Conservation (phyloP, 129 eudicot genomes). For the Lactuca saligna region DNA sequence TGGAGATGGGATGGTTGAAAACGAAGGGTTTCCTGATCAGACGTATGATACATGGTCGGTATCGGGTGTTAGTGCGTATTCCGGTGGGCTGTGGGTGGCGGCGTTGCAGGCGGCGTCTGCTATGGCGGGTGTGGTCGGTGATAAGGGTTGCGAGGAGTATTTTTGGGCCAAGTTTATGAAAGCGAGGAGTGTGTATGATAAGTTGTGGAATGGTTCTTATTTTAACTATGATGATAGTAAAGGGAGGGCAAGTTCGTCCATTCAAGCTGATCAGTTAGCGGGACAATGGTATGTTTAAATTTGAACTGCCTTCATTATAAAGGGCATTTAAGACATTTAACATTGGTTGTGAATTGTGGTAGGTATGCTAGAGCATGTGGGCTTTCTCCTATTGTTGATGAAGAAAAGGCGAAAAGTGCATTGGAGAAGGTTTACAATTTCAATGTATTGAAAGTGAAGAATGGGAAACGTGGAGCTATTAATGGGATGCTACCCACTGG, state of each 20-base stretch:
- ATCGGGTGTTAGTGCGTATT: conserved; percentile 84
- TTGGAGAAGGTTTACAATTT: conserved; percentile 65
- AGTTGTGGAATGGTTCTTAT: conserved; percentile 91
- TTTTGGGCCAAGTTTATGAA: conserved; percentile 76
- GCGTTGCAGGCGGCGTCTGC: conserved; percentile 95
- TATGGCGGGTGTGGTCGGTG: conserved; percentile 76
- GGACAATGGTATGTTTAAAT: conserved; percentile 73
- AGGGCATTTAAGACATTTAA: background rate
- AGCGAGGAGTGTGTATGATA: conserved; percentile 77
- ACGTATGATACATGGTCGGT: conserved; percentile 98
- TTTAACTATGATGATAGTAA: conserved; percentile 78
- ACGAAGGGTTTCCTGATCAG: conserved; percentile 98
- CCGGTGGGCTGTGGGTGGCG: conserved; percentile 98
- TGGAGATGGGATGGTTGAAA: conserved; percentile 96
- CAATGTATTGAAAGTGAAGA: conserved; percentile 72
- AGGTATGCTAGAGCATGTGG: conserved; percentile 99
- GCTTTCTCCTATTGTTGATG: conserved; percentile 78
- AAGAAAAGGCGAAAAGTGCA: conserved; percentile 72
- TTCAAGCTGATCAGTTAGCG: conserved; percentile 98
- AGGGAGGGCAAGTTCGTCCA: conserved; percentile 66
- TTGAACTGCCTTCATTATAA: background rate
- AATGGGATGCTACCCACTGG: conserved; percentile 96
- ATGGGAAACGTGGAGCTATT: conserved; percentile 78
- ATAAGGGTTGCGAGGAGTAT: conserved; percentile 71
- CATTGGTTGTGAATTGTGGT: conserved; percentile 8